These are phyloP conservation scores for Alternaria longipes DNA, from an alignment of 2,329 filamentous ascomycete genomes.

Conservation along the genomic window DNA sequence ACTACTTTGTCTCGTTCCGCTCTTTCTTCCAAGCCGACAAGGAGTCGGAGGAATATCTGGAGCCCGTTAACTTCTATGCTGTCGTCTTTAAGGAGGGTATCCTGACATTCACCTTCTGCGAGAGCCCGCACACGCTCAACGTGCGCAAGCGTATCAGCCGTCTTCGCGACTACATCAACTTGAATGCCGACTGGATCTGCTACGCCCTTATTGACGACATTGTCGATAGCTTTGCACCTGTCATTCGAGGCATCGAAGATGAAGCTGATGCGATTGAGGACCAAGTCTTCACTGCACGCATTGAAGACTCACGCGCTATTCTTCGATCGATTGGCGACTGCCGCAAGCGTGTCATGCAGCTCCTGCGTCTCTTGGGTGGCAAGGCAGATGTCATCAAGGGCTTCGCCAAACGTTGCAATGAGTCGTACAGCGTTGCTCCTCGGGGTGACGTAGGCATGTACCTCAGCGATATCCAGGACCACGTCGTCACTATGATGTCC, in stretches of 20 bases:
- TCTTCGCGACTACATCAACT: conserved; percentile 91
- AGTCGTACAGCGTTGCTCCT: conserved; percentile 93
- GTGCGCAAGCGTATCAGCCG: conserved; percentile 92
- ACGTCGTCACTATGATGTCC: conserved; percentile 99
- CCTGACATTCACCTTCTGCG: conserved; percentile 90
- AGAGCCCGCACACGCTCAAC: conserved; percentile 85
- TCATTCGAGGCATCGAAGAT: conserved; percentile 84
- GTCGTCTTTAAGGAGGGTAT: conserved; percentile 96
- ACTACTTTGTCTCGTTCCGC: conserved; percentile 98
- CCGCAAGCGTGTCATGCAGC: conserved; percentile 92
- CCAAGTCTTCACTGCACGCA: conserved; percentile 88
- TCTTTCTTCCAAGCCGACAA: conserved; percentile 89
- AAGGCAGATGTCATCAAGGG: conserved; percentile 99
- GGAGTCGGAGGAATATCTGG: conserved; percentile 81
- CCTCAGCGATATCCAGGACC: conserved; percentile 96
- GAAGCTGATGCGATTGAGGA: conserved; percentile 96
- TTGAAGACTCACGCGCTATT: conserved; percentile 88
- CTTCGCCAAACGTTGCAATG: conserved; percentile 98
- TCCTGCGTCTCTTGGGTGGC: conserved; percentile 91
- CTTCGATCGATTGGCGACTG: conserved; percentile 87
- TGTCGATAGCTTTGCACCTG: conserved; percentile 91
- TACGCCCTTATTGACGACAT: conserved; percentile 99
- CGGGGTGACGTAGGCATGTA: conserved; percentile 97
- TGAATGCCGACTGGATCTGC: conserved; percentile 98
- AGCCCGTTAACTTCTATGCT: conserved; percentile 96